Conservation (phyloP, 2,329 filamentous ascomycete species). For the Didymella pinodella region DNA sequence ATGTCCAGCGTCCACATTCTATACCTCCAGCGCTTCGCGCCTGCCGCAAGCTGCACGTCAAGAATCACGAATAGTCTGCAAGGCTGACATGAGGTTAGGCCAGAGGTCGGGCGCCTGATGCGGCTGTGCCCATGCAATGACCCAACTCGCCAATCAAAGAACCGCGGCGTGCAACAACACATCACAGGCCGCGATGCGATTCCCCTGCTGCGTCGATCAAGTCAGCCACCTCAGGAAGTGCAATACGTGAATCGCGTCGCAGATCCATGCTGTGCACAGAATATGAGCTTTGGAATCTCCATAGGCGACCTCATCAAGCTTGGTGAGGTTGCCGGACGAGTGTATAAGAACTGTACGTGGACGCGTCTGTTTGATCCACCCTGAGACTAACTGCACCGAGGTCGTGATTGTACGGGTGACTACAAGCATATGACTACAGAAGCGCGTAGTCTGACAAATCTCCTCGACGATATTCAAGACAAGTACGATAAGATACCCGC, state of each 20-base stretch:
- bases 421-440: constrained; percentile 40
- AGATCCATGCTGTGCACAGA: background rate
- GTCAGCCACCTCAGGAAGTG: too few species aligned
- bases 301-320: constrained; percentile 40
- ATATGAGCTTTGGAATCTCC: constrained; percentile 41
- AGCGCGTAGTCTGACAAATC: constrained; percentile 37
- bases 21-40: too few species aligned
- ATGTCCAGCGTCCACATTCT: too few species aligned
- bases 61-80: too few species aligned
- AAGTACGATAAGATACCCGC: constrained; percentile 37
- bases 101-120: background rate
- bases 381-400: constrained; percentile 18
- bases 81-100: too few species aligned
- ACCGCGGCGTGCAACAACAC: background rate
- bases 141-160: background rate
- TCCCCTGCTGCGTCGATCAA: too few species aligned
- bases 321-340: constrained; percentile 33
- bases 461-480: constrained; percentile 41
- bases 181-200: background rate
- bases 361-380: too few species aligned
- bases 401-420: constrained; percentile 42
- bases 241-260: background rate
- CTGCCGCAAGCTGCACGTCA: too few species aligned
- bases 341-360: constrained; percentile 39
- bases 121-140: too few species aligned